Base-by-base conservation (phyloP, 2,329 filamentous ascomycete genomes). In the Sarocladiaceae sp. region DNA sequence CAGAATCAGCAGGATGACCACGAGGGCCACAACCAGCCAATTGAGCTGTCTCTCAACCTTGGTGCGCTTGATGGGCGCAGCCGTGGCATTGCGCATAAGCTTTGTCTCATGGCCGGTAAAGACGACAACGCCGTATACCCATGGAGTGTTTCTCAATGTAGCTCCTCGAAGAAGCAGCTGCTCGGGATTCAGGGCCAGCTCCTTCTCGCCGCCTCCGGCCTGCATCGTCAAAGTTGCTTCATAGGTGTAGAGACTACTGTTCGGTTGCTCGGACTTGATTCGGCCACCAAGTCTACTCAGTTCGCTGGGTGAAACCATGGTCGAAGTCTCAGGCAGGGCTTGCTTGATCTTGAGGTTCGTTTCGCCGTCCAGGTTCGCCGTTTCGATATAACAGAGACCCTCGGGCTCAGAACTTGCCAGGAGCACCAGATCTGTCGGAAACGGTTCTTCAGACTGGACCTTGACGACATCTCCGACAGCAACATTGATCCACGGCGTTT, bases 261-360 rank as follows among this genome's bases (percentile, higher is more conserved):
- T 99, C 20, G 94, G 94, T 67, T 97, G 94, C 71, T 99, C 94
- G 1, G 93, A 97, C 61, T 90, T 87, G 60, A 99, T 77, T 56
- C 88, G 87, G 26, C 94, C 94, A 44, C 89, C 88, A 3, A 99
- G 73, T 56, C 93, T 81, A 64, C 90, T 90, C 56, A 99, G 75
- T 62, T 97, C 93, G 57, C 81, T 84, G 17, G 91, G 83, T 64
- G 90, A 96, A 54, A 99, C 91, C 65, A 97, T 78, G 55, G 87
- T 79, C 13, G 88, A 85, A 0, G 94, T 99, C 73, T 99, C 94
- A 1, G 94, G 93, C 51, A 97, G 85, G 2, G 86, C 93, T 73
- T 99, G 94, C 73, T 99, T 99, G 73, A 99, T 96, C 73, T 99
- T 99, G 60, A 99, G 74, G 66, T 99, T 99, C 18, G 94, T 99